Evolutionary conservation across 441 rosid species (phyloP), one percentile per base, ranked within the genome.

Genomic region (Eutrema salsugineum): DNA sequence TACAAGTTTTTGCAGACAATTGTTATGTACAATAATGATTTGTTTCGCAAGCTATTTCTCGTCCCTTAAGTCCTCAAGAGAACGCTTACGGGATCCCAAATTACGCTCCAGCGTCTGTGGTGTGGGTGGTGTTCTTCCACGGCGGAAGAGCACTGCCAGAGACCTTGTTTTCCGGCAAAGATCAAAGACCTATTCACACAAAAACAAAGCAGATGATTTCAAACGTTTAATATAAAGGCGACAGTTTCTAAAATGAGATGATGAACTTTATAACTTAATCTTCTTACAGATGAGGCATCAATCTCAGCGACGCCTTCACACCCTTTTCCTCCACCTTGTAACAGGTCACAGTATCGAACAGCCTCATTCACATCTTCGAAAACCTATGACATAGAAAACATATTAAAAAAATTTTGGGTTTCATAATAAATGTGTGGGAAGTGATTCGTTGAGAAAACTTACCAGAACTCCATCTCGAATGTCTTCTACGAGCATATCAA

Each of bases 301-400:
- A 89, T 90, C 87, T 89, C 98, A 43, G 99, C 98, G 14, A 95
- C 86, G 36, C 98, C 98, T 84, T 95, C 99, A 71, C 99, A 95
- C 12, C 93, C 97, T 87, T 81, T 80, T 58, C 98, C 98, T 71
- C 97, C 91, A 73, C 99, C 99, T 76, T 94, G 90, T 73, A 94
- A 83, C 32, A 94, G 84, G 81, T 92, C 93, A 59, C 98, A 92
- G 68, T 94, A 94, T 70, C 78, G 85, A 60, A 84, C 88, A 71
- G 99, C 99, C 78, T 95, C 99, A 36, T 83, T 87, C 80, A 82
- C 88, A 56, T 95, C 99, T 88, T 95, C 98, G 28, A 95, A 95
- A 44, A 95, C 97, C 98, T 91, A 19, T 28, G 27, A 33, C 27
- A 71, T 32, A 33, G 15, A 66, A 8, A 35, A 5, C 5, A 28